A percentile compares a stretch with the other conserved stretches of the same genome.
phyloP scores from a whole-genome alignment of 352 stramenopile genomes.

The Phytophthora tentaculata region DNA sequence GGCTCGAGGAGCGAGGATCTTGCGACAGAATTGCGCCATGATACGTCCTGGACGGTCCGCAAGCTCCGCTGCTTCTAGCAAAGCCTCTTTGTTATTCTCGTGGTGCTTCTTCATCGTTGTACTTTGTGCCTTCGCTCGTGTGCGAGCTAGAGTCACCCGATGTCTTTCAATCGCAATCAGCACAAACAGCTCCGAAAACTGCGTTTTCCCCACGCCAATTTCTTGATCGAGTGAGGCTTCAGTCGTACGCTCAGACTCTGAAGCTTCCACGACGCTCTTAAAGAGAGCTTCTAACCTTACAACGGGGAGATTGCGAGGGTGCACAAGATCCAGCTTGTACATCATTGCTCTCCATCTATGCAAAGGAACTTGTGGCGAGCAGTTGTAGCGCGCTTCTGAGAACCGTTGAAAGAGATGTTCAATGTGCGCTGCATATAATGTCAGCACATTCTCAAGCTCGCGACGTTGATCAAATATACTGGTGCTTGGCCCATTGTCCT shows the following conservation, averaged over 20 bases:
- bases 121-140: constrained; percentile 13
- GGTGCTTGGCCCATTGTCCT: background rate
- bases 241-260: background rate
- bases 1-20: constrained; percentile 39
- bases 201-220: constrained; percentile 23
- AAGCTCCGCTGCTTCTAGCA: constrained; percentile 8
- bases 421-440: constrained; percentile 47
- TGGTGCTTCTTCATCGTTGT: constrained; percentile 3
- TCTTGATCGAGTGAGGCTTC: constrained; percentile 25
- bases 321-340: constrained; percentile 37
- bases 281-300: constrained; percentile 33
- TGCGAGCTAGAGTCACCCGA: constrained; percentile 9
- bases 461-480: background rate
- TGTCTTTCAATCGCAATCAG: constrained; percentile 37
- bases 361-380: constrained; percentile 29
- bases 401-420: constrained; percentile 54
- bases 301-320: constrained; percentile 32
- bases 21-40: constrained; percentile 47
- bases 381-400: constrained; percentile 38
- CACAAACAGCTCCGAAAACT: constrained; percentile 42
- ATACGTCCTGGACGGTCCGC: constrained; percentile 37
- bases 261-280: constrained; percentile 13
- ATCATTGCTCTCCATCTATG: constrained; percentile 45
- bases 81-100: background rate
- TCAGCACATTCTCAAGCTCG: constrained; percentile 48